Evolutionary conservation across 1,139 yeast species (phyloP).

Genomic region (Petasospora rhodanensis): DNA sequence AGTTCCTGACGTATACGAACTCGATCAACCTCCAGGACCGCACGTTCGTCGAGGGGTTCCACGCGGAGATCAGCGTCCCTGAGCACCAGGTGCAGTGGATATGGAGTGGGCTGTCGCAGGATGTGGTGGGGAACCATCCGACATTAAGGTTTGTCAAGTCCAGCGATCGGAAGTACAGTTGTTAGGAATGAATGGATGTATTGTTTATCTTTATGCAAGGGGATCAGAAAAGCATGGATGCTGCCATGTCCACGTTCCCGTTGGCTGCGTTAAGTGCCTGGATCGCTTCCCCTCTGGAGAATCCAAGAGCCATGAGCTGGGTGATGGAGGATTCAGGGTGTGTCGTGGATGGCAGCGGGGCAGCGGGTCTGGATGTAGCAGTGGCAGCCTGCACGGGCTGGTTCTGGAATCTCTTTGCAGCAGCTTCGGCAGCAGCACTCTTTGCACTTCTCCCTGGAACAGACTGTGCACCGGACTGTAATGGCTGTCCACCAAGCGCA

Average conservation of each 20-base stretch:
- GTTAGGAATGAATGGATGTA: too few species aligned
- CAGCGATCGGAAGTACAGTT: slow-evolving; percentile 15
- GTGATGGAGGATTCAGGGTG: slow-evolving; percentile 45
- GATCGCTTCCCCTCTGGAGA: slow-evolving; percentile 57
- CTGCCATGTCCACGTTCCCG: slow-evolving; percentile 79
- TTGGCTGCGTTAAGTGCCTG: slow-evolving; percentile 60
- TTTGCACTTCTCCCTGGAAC: too few species aligned
- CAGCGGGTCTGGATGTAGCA: too few species aligned
- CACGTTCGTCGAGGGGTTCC: slow-evolving; percentile 74
- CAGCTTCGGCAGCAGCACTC: too few species aligned
- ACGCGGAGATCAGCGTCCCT: slow-evolving; percentile 41
- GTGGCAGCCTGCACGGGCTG: slow-evolving; percentile 29
- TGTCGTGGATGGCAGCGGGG: too few species aligned
- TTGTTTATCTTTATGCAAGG: too few species aligned
- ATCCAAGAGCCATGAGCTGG: slow-evolving; percentile 63
- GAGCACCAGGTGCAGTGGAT: slow-evolving; percentile 52
- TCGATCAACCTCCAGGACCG: slow-evolving; percentile 80
- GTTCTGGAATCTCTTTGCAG: slow-evolving; percentile 17
- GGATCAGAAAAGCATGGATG: not conserved
- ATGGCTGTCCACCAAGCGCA: slow-evolving; percentile 2
- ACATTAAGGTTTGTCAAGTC: slow-evolving; percentile 22
- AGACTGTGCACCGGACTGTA: slow-evolving; percentile 5
- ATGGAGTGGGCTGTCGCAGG: slow-evolving; percentile 67
- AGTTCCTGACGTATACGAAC: slow-evolving; percentile 69
- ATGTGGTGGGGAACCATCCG: slow-evolving; percentile 37